phyloP scores from a whole-genome alignment of 305 asterid species.

The Stenogyne calaminthoides region DNA sequence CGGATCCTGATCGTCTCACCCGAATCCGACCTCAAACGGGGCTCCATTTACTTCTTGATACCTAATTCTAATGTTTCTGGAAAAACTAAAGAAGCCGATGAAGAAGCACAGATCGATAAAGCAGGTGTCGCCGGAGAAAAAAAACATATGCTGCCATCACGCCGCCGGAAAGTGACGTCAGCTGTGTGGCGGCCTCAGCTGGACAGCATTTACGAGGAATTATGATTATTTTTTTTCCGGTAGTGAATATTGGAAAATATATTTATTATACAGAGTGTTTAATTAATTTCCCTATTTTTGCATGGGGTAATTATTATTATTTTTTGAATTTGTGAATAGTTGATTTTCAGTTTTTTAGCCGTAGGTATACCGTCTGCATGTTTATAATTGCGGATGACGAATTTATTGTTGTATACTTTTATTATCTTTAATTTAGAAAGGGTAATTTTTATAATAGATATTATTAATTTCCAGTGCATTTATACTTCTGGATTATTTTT shows the following conservation, averaged over 20 bases:
- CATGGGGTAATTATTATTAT: slow-evolving; percentile 8
- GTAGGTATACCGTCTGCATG: slow-evolving; percentile 10
- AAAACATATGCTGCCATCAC: too few species aligned
- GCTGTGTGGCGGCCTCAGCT: slow-evolving; percentile 68
- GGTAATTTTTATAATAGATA: neutral
- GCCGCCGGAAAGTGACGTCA: slow-evolving; percentile 46
- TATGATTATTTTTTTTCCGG: neutral
- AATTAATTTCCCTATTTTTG: slow-evolving; percentile 19
- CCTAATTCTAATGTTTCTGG: slow-evolving; percentile 48
- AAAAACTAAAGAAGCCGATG: too few species aligned
- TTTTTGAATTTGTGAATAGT: slow-evolving; percentile 33
- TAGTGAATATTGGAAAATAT: neutral
- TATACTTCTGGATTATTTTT: neutral
- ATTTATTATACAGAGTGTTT: neutral
- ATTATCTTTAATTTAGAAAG: too few species aligned
- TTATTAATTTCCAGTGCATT: neutral
- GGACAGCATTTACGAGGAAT: slow-evolving; percentile 59
- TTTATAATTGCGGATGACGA: slow-evolving; percentile 24
- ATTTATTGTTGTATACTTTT: neutral
- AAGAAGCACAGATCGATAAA: slow-evolving; percentile 39
- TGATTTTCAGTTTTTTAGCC: neutral
- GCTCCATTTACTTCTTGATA: slow-evolving; percentile 83
- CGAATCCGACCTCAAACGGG: slow-evolving; percentile 79
- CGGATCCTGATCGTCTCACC: slow-evolving; percentile 66
- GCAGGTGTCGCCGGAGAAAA: too few species aligned